Evolutionary conservation across 176 grass and related monocot genomes (phyloP), one percentile per base, ranked within the genome.

Genomic region (Paspalum vaginatum): DNA sequence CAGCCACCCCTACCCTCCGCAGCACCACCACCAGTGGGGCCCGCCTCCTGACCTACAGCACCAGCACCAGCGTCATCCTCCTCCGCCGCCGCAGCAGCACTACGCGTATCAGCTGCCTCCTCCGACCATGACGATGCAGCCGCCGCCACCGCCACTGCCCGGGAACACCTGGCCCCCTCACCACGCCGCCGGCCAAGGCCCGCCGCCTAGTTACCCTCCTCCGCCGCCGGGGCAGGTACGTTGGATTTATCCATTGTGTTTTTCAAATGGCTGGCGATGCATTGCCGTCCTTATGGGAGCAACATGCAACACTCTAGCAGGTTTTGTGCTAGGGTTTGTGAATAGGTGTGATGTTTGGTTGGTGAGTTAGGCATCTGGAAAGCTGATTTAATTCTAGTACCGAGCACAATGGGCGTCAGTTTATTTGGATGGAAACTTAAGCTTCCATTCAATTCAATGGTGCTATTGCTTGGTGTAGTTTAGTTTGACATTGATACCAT

Each of bases 21-120:
- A 55, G 71, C 70, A 85, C 22, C 85, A 90, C 74, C 89, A 88
- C 68, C 91, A 90, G 61, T 93, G 91, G 91, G 86, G 56, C 56
- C 87, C 77, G 44, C 68, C 83, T 11, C 85, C 67, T 12, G 84
- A 84, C 66, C 41, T 65, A 24, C 76, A 87, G 22, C 86, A 86
- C 50, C 76, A 87, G 22, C 86, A 86, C 50, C 82, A 86, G 68
- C 86, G 44, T 47, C 77, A 82, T 61, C 70, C 66, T 12, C 32
- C 58, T 41, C 56, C 78, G 9, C 81, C 82, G 8, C 83, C 5
- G 43, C 66, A 37, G 60, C 77, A 58, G 43, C 74, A 68, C 16
- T 91, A 88, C 58, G 78, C 49, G 67, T 87, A 93, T 68, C 91
- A 93, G 2, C 82, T 70, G 61, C 68, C 78, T 40, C 76, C 65